Evolutionary conservation across 371 early-diverging fungal species (phyloP).

Genomic region (Rhizopus microsporus): DNA sequence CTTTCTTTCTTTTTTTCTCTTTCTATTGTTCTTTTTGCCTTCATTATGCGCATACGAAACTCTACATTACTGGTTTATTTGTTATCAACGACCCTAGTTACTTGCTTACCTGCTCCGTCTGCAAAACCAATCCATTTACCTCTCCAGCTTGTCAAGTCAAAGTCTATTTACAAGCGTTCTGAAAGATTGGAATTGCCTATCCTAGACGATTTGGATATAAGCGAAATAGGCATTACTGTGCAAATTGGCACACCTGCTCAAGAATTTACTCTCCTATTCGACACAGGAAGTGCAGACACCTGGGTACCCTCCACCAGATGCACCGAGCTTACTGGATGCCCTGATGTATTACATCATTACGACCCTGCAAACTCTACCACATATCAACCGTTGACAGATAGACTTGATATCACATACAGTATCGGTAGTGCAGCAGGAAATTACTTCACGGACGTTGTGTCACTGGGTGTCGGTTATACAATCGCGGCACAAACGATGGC

Average conservation of each 20-base stretch:
- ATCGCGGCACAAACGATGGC: slow-evolving; percentile 53
- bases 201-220: slow-evolving; percentile 34
- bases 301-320: slow-evolving; percentile 40
- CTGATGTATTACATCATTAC: slow-evolving; percentile 37
- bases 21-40: not conserved
- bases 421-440: slow-evolving; percentile 59
- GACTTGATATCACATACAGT: slow-evolving; percentile 63
- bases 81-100: not conserved
- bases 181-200: slow-evolving; percentile 11
- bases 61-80: not conserved
- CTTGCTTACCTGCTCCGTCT: not conserved
- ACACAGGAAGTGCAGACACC: slow-evolving; percentile 57
- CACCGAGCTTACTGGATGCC: slow-evolving; percentile 26
- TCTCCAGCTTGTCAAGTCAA: not conserved
- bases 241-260: slow-evolving; percentile 60
- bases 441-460: slow-evolving; percentile 56
- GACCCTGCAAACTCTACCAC: slow-evolving; percentile 54
- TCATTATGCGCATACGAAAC: not conserved
- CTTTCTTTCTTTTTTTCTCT: not conserved
- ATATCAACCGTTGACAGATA: slow-evolving; percentile 37
- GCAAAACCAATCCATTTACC: slow-evolving; percentile 9
- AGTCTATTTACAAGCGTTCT: slow-evolving; percentile 5
- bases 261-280: slow-evolving; percentile 61
- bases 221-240: slow-evolving; percentile 38
- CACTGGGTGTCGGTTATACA: slow-evolving; percentile 38